These are phyloP conservation scores for Tulasnella sp. DNA, from an alignment of 768 basidiomycete species.

Conservation along the genomic window DNA sequence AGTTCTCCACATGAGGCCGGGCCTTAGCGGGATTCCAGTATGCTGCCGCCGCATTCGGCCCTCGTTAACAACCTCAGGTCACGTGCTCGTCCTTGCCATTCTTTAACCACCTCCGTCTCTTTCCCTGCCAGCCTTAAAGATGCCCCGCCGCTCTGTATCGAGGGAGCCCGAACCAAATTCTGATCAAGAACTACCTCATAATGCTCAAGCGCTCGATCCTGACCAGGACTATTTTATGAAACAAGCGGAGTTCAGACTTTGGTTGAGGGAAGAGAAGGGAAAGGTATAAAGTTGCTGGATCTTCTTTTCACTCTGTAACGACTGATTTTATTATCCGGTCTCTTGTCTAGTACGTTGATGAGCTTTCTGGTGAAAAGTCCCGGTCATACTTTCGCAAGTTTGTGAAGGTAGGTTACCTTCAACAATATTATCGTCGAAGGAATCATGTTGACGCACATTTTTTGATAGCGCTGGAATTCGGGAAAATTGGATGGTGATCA, in stretches of 20 bases:
- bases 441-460: background rate
- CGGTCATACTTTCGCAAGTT: constrained; percentile 94
- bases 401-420: constrained; percentile 60
- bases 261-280: constrained; percentile 76
- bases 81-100: background rate
- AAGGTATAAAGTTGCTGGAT: constrained; percentile 49
- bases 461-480: constrained; percentile 73
- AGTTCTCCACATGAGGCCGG: too few species aligned
- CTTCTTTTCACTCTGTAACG: constrained; percentile 37
- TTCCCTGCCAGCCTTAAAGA: background rate
- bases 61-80: background rate
- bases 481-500: constrained; percentile 68
- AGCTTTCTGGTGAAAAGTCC: constrained; percentile 79
- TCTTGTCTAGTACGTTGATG: constrained; percentile 73
- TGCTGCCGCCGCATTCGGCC: too few species aligned
- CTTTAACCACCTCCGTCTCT: background rate
- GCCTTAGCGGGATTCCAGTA: too few species aligned
- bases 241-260: constrained; percentile 81
- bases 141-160: background rate
- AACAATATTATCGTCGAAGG: constrained; percentile 15
- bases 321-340: background rate
- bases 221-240: constrained; percentile 90
- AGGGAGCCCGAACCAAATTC: background rate
- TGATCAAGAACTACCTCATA: background rate
- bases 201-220: background rate